phyloP scores from a whole-genome alignment of 768 basidiomycete genomes.

The Ramaria rubella region DNA sequence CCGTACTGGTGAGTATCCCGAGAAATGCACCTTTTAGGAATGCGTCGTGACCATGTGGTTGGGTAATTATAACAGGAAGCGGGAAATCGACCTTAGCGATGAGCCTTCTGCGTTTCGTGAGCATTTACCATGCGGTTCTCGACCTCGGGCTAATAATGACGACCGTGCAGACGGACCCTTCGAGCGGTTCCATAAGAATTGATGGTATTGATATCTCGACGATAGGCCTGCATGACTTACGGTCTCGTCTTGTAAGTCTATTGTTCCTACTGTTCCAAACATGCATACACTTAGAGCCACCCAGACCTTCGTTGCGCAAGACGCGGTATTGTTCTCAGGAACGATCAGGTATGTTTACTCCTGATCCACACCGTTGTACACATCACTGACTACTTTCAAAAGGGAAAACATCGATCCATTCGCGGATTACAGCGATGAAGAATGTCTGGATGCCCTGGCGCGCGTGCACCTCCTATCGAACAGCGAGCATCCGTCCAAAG shows the following conservation, averaged over 20 bases:
- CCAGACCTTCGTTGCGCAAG: conserved; percentile 36
- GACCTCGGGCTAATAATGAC: neutral
- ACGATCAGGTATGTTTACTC: conserved; percentile 19
- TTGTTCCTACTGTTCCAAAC: conserved; percentile 21
- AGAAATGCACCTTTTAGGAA: too few relatives aligned
- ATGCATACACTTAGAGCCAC: too few relatives aligned
- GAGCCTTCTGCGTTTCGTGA: conserved; percentile 75
- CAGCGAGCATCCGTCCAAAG: conserved; percentile 14
- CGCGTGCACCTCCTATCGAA: conserved; percentile 31
- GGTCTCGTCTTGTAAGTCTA: conserved; percentile 37
- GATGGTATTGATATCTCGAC: conserved; percentile 85
- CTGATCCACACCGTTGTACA: too few relatives aligned
- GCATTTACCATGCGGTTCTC: conserved; percentile 29
- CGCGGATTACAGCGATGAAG: conserved; percentile 36
- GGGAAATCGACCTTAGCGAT: conserved; percentile 82
- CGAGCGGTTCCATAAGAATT: conserved; percentile 66
- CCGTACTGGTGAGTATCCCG: conserved; percentile 62
- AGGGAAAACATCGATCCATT: conserved; percentile 74
- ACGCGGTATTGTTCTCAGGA: conserved; percentile 36
- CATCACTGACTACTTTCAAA: neutral
- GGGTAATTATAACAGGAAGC: conserved; percentile 39
- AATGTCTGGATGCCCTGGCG: conserved; percentile 27
- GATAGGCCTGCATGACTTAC: conserved; percentile 78
- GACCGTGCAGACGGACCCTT: conserved; percentile 57
- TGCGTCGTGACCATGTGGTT: neutral